phyloP scores from a whole-genome alignment of 192 early-diverging fungal species.

The Podila epicladia region DNA sequence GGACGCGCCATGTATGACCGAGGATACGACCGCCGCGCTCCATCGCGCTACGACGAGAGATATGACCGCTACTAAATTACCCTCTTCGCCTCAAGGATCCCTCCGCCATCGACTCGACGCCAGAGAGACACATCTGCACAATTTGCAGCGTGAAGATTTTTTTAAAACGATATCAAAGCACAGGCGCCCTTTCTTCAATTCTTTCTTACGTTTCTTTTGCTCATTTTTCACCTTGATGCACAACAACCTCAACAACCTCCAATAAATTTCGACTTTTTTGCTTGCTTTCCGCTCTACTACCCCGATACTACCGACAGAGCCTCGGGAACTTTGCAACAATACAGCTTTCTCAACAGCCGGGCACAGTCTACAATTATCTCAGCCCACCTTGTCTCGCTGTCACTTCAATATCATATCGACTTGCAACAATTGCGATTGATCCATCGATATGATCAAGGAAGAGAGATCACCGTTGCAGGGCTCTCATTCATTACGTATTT shows the following conservation, averaged over 20 bases:
- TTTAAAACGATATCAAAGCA: too few species aligned
- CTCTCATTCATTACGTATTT: too few species aligned
- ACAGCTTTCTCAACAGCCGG: too few species aligned
- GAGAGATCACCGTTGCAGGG: too few species aligned
- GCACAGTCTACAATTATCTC: too few species aligned
- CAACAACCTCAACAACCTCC: background rate
- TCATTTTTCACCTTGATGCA: background rate
- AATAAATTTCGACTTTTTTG: background rate
- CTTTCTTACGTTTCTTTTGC: background rate
- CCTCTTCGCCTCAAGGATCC: background rate
- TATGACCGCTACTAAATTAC: slow-evolving; percentile 46
- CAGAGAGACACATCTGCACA: background rate
- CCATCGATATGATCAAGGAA: too few species aligned
- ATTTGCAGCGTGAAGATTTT: background rate
- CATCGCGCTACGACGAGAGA: slow-evolving; percentile 47
- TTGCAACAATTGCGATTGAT: too few species aligned
- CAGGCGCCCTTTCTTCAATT: too few species aligned
- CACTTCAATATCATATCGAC: too few species aligned
- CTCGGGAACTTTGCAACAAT: too few species aligned
- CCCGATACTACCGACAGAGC: background rate
- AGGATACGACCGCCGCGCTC: slow-evolving; percentile 45
- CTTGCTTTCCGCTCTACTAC: background rate
- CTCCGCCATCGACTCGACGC: too few species aligned
- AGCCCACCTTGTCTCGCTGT: too few species aligned
- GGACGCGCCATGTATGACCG: slow-evolving; percentile 42